Evolutionary conservation across 2,329 filamentous ascomycete species (phyloP), one percentile per base, ranked within the genome.

Genomic region (Fonsecaea monophora): DNA sequence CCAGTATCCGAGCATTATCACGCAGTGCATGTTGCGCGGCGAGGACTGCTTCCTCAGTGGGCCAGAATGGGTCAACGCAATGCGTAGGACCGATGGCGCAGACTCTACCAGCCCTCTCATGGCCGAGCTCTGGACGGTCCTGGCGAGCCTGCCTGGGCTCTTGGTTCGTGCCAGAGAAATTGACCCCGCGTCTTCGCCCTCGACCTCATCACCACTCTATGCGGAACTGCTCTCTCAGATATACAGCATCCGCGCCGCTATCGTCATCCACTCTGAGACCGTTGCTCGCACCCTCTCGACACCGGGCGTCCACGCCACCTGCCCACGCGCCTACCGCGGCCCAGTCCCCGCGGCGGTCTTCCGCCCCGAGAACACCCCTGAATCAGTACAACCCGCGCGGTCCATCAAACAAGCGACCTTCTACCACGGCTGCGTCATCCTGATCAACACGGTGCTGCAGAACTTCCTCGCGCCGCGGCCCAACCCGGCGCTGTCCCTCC

Each of bases 1-100:
- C 5, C 60, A 62, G 35, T 62, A 62, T 32, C 60, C 60, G 4
- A 42, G 35, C 6, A 62, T 62, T 53, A 56, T 62, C 50, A 56
- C 53, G n/a, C 60, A 62, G 38, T 50, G 42, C 21, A 21, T 62
- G 34, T n/a, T 62, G 30, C 48, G 37, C 30, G 60, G 60, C 3
- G 18, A 62, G 38, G 50, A 55, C 10, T 62, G 60, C 40, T 62
- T 62, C 45, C 60, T 62, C 50, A 45, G 50, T 12, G 25, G n/a
- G 6, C 15, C n/a, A 15, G 50, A 56, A 18, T 62, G 60, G 60
- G 21, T 25, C 5, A 30, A 40, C 30, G 50, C 53, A 4, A 62
- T 62, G 60, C 60, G 60, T 15, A 50, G 53, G 30, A 35, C 53
- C 35, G 25, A 32, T 7, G 34, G 38, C 9, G 37, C n/a, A 13